Evolutionary conservation across 2,329 filamentous ascomycete genomes (phyloP), one percentile per base, ranked within the genome.

Genomic region (Alternaria sp.): DNA sequence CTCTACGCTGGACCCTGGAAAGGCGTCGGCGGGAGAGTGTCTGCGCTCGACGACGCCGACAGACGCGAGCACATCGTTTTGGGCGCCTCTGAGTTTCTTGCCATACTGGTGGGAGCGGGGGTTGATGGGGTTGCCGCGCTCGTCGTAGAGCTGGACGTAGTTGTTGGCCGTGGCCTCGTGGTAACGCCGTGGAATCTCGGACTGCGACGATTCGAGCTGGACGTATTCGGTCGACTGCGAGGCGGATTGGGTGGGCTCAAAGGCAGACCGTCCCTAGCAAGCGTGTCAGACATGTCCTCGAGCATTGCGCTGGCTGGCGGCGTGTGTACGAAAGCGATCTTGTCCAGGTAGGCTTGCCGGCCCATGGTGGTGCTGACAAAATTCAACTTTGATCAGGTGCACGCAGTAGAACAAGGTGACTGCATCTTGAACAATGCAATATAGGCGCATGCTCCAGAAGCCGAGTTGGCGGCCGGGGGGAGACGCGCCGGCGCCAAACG

Each of bases 41-140:
- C 72, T 79, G 59, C 79, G 73, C 66, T 83, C 81, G 0, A 84
- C 80, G 1, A 84, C 81, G 20, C 82, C 82, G 10, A 84, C 80
- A 0, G 82, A 78, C 20, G 79, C 80, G 5, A 84, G 75, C 1
- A 83, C 79, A 63, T 83, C 81, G 46, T 85, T 85, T 57, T 83
- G 80, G 8, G 82, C 82, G 54, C 79, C 76, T 53, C 82, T 75
- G 38, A 82, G 72, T 28, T 72, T 74, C 34, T 79, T 74, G 34
- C 79, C 80, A 54, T 79, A 76, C 6, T 75, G 73, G 28, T 77
- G 78, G 11, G 79, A 78, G 36, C 72, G 68, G 11, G 79, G 77
- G 53, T 82, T 83, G 67, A 79, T 70, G 4, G 82, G 81, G 41
- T 79, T 78, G 18, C 81, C 82, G 60, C 80, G 79, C 40, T 77